Conservation (phyloP, 306 rosid species). For the Medicago lupulina region DNA sequence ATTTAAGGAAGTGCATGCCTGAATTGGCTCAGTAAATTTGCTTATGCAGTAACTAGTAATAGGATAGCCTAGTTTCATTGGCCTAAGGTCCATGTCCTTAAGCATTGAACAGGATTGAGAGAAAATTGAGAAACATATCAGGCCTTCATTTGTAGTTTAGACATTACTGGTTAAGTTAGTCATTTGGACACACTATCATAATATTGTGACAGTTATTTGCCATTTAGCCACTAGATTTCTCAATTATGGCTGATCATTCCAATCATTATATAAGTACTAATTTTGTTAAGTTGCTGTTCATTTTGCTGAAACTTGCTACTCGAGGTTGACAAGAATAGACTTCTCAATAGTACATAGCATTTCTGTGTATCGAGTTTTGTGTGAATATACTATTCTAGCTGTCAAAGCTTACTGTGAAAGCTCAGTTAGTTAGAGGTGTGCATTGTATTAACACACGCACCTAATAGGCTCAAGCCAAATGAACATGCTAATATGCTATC, state of each 20-base stretch:
- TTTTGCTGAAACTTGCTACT: conserved; percentile 13
- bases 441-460: too few relatives aligned
- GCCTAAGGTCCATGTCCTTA: conserved; percentile 8
- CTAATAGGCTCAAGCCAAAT: too few relatives aligned
- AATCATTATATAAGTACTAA: conserved; percentile 10
- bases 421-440: too few relatives aligned
- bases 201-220: conserved; percentile 32
- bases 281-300: conserved; percentile 13
- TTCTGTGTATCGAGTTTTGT: not conserved
- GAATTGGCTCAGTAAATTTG: conserved; percentile 19
- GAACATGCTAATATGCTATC: not conserved
- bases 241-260: conserved; percentile 35
- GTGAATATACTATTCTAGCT: too few relatives aligned
- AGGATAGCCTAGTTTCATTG: conserved; percentile 37
- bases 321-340: conserved; percentile 9
- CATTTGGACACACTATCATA: not conserved
- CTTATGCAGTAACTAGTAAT: conserved; percentile 16
- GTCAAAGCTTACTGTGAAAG: too few relatives aligned
- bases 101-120: conserved; percentile 33
- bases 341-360: conserved; percentile 24
- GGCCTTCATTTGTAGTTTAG: conserved; percentile 15
- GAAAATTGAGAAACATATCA: conserved; percentile 17
- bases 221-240: conserved; percentile 14
- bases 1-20: conserved; percentile 5
- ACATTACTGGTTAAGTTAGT: conserved; percentile 35